Base-by-base conservation (phyloP, 345 rosid genomes). In the Noccaea caerulescens region DNA sequence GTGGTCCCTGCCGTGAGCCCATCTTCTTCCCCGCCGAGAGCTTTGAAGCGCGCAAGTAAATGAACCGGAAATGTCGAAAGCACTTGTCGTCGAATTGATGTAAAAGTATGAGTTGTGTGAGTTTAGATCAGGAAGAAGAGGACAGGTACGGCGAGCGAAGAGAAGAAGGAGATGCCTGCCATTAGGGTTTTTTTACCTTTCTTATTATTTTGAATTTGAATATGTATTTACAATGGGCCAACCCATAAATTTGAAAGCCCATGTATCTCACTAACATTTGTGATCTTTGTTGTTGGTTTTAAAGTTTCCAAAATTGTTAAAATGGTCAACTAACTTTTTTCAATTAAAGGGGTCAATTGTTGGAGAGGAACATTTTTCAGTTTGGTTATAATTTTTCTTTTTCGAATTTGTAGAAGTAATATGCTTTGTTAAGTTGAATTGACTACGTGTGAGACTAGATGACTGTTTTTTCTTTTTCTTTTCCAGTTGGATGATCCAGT, bases 1-100 rank as follows among this genome's bases (percentile, higher is more conserved):
- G 96, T 8, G 97, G 85, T 41, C 94, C 97, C 4, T 76, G 88
- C 44, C 79, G 77, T 62, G 63, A 77, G 55, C 84, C 87, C 97
- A 90, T 91, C 80, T 51, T 62, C 16, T 53, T 32, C 4, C 5
- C 54, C 16, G 43, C n/a, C 34, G 51, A 67, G 14, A 59, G 13
- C 8, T 59, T 20, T 36, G 27, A 57, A 36, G 61, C 27, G 61
- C 61, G 43, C 44, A 8, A 56, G 27, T 14, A 14, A 14, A 55
- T 10, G 61, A 56, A 30, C 7, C n/a, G 4, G 1, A 20, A 16
- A 23, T 39, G 43, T 39, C 10, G 10, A 39, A 10, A 39, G 43
- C 12, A 42, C 46, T 12, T 18, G 30, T 18, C 6, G 36, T 4
- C 53, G 30, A 54, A 12, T n/a, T 54, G n/a, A 37, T n/a, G 39